phyloP scores from a whole-genome alignment of 352 stramenopile species.

The Globisporangium alternatum region DNA sequence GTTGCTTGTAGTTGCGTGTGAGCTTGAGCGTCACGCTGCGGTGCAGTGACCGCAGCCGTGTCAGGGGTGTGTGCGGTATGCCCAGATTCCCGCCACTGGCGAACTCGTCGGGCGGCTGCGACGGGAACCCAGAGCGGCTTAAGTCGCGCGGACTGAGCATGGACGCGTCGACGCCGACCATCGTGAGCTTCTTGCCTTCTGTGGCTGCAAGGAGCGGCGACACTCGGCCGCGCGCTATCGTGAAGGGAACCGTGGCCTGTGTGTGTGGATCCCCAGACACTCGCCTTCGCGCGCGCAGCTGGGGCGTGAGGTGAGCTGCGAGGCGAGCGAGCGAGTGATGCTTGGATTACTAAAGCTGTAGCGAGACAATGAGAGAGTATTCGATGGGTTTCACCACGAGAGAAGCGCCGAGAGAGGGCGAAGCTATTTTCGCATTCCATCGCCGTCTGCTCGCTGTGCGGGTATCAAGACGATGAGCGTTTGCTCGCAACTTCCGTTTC shows the following conservation, averaged over 20 bases:
- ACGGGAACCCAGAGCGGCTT: not conserved
- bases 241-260: not conserved
- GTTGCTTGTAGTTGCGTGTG: conserved; percentile 11
- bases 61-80: not conserved
- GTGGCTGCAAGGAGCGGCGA: not conserved
- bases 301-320: not conserved
- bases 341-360: not conserved
- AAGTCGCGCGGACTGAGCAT: conserved; percentile 16
- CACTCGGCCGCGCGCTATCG: conserved; percentile 1
- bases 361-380: too few relatives aligned
- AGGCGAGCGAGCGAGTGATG: not conserved
- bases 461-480: not conserved
- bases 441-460: too few relatives aligned
- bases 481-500: conserved; percentile 1
- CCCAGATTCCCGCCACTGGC: not conserved
- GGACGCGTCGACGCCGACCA: conserved; percentile 13
- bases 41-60: not conserved
- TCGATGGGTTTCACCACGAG: too few relatives aligned
- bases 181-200: not conserved
- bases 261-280: not conserved
- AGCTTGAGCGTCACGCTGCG: conserved; percentile 3
- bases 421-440: not conserved
- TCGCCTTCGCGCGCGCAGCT: not conserved
- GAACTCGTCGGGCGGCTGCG: not conserved
- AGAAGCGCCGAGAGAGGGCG: too few relatives aligned